Conservation (phyloP, 495 filamentous ascomycete species). For the Massariosphaeria phaeospora region DNA sequence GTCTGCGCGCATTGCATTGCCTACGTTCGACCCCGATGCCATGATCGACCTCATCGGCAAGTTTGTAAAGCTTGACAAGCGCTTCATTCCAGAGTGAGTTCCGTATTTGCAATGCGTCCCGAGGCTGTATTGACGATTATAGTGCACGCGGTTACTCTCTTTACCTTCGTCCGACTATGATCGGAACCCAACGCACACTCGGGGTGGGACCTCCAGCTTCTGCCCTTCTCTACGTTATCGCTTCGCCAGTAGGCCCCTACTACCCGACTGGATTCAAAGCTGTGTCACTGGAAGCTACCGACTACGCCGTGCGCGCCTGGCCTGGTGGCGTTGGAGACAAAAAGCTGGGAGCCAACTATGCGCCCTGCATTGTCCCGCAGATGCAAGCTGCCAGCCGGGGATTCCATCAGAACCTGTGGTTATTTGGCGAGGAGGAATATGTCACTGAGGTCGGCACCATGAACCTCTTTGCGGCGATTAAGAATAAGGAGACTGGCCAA, state of each 20-base stretch:
- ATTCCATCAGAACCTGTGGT: conserved; percentile 97
- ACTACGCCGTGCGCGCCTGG: conserved; percentile 95
- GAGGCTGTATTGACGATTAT: too few relatives aligned
- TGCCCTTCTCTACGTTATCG: conserved; percentile 88
- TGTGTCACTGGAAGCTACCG: conserved; percentile 84
- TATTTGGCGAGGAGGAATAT: conserved; percentile 90
- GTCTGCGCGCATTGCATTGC: conserved; percentile 82
- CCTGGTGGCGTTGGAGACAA: conserved; percentile 94
- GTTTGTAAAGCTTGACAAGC: conserved; percentile 72
- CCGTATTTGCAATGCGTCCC: too few relatives aligned
- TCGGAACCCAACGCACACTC: conserved; percentile 89
- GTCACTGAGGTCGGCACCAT: conserved; percentile 97
- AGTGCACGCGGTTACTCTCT: conserved; percentile 77
- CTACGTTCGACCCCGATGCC: conserved; percentile 65
- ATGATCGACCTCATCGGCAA: conserved; percentile 74
- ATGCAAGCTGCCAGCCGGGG: conserved; percentile 80
- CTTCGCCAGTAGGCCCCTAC: conserved; percentile 94
- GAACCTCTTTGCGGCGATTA: conserved; percentile 87
- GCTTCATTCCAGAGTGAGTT: conserved; percentile 74
- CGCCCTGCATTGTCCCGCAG: conserved; percentile 91
- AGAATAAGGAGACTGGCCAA: conserved; percentile 75
- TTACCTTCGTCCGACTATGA: conserved; percentile 93
- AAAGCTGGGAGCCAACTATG: conserved; percentile 98
- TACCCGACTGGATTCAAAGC: conserved; percentile 98
- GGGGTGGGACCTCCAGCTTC: conserved; percentile 87